phyloP scores from a whole-genome alignment of 768 basidiomycete genomes.

The Suillus occidentalis region DNA sequence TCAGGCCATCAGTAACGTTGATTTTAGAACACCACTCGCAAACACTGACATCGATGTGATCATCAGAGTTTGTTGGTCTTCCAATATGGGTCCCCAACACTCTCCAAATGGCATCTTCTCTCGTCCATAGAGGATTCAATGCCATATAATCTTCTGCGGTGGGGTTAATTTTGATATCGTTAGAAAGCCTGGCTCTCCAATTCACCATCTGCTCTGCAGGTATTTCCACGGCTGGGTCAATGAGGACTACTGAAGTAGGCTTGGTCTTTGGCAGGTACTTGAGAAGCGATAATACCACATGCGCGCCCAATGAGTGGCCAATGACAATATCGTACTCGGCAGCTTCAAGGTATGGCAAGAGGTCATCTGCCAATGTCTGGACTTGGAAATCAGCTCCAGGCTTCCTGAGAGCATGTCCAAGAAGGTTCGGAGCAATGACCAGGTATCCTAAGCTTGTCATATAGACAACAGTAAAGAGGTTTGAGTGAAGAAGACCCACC shows the following conservation, averaged over 20 bases:
- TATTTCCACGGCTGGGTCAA: constrained; percentile 17
- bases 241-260: constrained; percentile 16
- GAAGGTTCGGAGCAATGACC: constrained; percentile 24
- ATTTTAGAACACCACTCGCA: not conserved
- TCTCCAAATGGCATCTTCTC: constrained; percentile 10
- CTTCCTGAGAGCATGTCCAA: constrained; percentile 21
- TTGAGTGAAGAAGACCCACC: constrained; percentile 10
- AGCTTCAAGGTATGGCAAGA: constrained; percentile 6
- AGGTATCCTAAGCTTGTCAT: constrained; percentile 20
- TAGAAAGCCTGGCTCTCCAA: not conserved
- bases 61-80: constrained; percentile 8
- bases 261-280: constrained; percentile 13
- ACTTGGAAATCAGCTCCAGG: constrained; percentile 2
- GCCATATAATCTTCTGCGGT: constrained; percentile 5
- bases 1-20: not conserved
- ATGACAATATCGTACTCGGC: constrained; percentile 13
- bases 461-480: not conserved
- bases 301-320: constrained; percentile 22
- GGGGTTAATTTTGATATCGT: not conserved
- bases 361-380: constrained; percentile 4
- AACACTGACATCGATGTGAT: constrained; percentile 8
- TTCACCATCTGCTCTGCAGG: not conserved
- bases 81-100: constrained; percentile 9
- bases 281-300: constrained; percentile 16
- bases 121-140: constrained; percentile 10